A percentile compares a stretch with the other conserved stretches of the same genome.
These are phyloP conservation scores for Hemileccinum rubropunctum DNA, from an alignment of 768 basidiomycete genomes.

Conservation along the genomic window DNA sequence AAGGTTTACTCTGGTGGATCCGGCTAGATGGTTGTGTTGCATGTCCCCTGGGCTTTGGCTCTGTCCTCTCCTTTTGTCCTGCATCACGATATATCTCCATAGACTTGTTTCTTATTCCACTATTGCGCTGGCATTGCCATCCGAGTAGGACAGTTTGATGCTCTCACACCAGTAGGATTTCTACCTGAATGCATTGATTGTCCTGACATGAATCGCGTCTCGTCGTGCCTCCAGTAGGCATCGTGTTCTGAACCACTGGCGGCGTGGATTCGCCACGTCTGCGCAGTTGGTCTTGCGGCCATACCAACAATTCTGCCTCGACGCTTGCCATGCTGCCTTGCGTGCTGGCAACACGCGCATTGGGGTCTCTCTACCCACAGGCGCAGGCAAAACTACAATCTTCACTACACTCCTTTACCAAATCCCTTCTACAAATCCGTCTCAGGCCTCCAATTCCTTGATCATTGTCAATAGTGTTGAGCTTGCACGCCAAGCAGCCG, in stretches of 20 bases:
- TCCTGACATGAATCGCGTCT: too few species aligned
- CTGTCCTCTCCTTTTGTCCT: slow-evolving; percentile 30
- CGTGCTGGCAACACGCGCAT: slow-evolving; percentile 66
- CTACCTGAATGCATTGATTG: slow-evolving; percentile 11
- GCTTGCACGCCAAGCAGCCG: slow-evolving; percentile 82
- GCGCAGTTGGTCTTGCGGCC: slow-evolving; percentile 55
- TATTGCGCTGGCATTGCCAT: slow-evolving; percentile 20
- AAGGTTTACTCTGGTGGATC: slow-evolving; percentile 97
- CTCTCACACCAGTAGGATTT: slow-evolving; percentile 23
- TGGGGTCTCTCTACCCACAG: slow-evolving; percentile 83
- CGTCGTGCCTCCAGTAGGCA: too few species aligned
- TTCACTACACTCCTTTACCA: slow-evolving; percentile 81
- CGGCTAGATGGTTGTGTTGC: slow-evolving; percentile 20
- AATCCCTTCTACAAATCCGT: slow-evolving; percentile 44
- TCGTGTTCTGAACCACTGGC: too few species aligned
- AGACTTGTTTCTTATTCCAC: slow-evolving; percentile 34
- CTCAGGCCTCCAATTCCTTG: slow-evolving; percentile 56
- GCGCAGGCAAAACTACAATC: slow-evolving; percentile 87
- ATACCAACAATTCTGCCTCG: slow-evolving; percentile 81
- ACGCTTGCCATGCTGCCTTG: slow-evolving; percentile 73
- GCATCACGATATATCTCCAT: slow-evolving; percentile 25
- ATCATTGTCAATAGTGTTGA: slow-evolving; percentile 90
- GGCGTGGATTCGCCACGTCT: not conserved
- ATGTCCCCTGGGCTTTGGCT: slow-evolving; percentile 27
- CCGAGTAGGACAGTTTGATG: slow-evolving; percentile 18